phyloP scores from a whole-genome alignment of 2,329 filamentous ascomycete genomes.

The Stylonectria norvegica region DNA sequence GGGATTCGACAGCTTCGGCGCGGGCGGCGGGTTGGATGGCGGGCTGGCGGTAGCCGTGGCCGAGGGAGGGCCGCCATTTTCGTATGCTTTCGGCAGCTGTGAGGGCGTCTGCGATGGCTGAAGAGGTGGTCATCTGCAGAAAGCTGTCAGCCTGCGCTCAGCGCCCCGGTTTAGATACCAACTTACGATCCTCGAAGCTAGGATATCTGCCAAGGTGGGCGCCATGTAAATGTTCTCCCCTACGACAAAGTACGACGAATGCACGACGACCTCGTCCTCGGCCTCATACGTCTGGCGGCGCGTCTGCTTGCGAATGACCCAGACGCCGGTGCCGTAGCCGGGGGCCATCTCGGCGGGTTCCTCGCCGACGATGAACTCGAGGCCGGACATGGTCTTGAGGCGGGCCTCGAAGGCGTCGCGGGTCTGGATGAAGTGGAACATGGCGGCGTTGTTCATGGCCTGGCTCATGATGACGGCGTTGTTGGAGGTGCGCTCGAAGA shows the following conservation, averaged over 20 bases:
- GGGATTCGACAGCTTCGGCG: slow-evolving; percentile 36
- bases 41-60: slow-evolving; percentile 49
- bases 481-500: slow-evolving; percentile 66
- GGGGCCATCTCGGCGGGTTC: slow-evolving; percentile 61
- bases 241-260: slow-evolving; percentile 61
- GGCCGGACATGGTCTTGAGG: slow-evolving; percentile 60
- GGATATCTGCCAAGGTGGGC: slow-evolving; percentile 56
- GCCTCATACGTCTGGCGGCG: slow-evolving; percentile 53
- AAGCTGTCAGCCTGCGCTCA: slow-evolving; percentile 7
- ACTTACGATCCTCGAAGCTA: slow-evolving; percentile 56
- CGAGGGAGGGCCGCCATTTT: slow-evolving; percentile 53
- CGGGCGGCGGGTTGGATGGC: slow-evolving; percentile 24
- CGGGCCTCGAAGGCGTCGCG: slow-evolving; percentile 62
- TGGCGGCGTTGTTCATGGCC: slow-evolving; percentile 57
- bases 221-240: slow-evolving; percentile 67
- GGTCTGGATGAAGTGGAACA: slow-evolving; percentile 56
- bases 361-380: slow-evolving; percentile 65
- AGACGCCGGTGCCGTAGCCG: slow-evolving; percentile 64
- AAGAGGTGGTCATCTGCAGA: slow-evolving; percentile 51
- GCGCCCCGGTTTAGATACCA: background rate
- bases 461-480: slow-evolving; percentile 62
- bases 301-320: slow-evolving; percentile 68
- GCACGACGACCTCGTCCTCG: slow-evolving; percentile 58
- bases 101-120: slow-evolving; percentile 51
- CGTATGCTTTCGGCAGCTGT: slow-evolving; percentile 48